These are phyloP conservation scores for Ceratocystis ficicola DNA, from an alignment of 2,329 filamentous ascomycete genomes.

Conservation along the genomic window DNA sequence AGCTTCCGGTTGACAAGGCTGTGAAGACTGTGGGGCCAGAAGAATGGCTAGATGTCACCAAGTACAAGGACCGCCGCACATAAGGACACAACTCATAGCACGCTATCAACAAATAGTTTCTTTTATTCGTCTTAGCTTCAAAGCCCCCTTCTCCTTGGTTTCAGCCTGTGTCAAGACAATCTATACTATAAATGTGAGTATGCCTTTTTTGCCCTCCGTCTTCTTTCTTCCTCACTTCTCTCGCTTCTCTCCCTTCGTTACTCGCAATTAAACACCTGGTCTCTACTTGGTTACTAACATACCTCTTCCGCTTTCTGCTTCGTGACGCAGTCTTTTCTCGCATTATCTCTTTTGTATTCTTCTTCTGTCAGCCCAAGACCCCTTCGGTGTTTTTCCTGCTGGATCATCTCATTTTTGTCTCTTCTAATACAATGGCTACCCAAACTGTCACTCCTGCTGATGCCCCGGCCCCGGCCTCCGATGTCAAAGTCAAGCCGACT, in stretches of 20 bases:
- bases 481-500: slow-evolving; percentile 45
- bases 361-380: slow-evolving; percentile 17
- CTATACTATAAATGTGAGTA: neutral
- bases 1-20: neutral
- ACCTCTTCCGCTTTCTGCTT: slow-evolving; percentile 13
- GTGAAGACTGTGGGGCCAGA: no score
- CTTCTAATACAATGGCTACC: slow-evolving; percentile 22
- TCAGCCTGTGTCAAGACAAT: neutral
- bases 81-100: no score
- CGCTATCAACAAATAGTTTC: neutral
- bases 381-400: slow-evolving; percentile 23
- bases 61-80: no score
- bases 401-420: slow-evolving; percentile 21
- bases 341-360: slow-evolving; percentile 11
- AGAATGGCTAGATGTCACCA: no score
- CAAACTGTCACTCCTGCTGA: slow-evolving; percentile 33
- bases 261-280: neutral
- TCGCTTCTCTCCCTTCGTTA: neutral
- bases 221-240: neutral
- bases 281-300: neutral
- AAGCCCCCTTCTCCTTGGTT: no score
- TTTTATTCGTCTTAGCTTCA: neutral
- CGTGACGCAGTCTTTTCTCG: no score
- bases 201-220: neutral
- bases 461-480: slow-evolving; percentile 33